Evolutionary conservation across 345 rosid genomes (phyloP).

Genomic region (Cochlearia excelsa): DNA sequence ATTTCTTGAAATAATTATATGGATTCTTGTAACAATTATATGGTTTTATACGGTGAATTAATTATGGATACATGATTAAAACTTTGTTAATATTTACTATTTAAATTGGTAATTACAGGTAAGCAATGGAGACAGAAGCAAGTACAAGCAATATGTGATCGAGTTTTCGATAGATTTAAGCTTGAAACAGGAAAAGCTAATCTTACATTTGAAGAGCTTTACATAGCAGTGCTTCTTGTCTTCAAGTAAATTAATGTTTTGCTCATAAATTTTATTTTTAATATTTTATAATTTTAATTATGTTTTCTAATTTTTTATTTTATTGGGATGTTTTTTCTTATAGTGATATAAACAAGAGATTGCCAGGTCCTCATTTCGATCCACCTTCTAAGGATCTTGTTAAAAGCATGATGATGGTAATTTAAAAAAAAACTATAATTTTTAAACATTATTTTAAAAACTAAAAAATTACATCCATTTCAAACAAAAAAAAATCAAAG

Average conservation of each 20-base stretch:
- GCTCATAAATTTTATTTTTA: neutral
- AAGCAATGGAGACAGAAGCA: constrained; percentile 79
- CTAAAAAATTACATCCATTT: no score
- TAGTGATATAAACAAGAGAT: constrained; percentile 79
- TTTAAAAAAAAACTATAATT: neutral
- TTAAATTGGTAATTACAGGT: constrained; percentile 41
- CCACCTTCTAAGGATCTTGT: constrained; percentile 79
- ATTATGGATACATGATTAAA: no score
- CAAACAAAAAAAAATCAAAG: no score
- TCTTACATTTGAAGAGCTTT: constrained; percentile 75
- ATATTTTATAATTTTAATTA: no score
- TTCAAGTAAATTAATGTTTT: constrained; percentile 56
- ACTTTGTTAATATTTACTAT: no score
- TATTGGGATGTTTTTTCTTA: no score
- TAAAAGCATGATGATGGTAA: constrained; percentile 59
- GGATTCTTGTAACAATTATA: no score
- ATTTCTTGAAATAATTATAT: no score
- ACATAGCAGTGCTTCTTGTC: constrained; percentile 78
- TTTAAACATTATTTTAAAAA: no score
- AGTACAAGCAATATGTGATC: constrained; percentile 59
- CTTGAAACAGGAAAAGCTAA: constrained; percentile 50
- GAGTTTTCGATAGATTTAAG: constrained; percentile 53
- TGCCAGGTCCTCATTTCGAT: constrained; percentile 97
- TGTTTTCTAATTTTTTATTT: neutral
- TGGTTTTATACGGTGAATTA: no score